These are phyloP conservation scores for Colletotrichum lupini DNA, from an alignment of 2,329 filamentous ascomycete species.

Conservation along the genomic window DNA sequence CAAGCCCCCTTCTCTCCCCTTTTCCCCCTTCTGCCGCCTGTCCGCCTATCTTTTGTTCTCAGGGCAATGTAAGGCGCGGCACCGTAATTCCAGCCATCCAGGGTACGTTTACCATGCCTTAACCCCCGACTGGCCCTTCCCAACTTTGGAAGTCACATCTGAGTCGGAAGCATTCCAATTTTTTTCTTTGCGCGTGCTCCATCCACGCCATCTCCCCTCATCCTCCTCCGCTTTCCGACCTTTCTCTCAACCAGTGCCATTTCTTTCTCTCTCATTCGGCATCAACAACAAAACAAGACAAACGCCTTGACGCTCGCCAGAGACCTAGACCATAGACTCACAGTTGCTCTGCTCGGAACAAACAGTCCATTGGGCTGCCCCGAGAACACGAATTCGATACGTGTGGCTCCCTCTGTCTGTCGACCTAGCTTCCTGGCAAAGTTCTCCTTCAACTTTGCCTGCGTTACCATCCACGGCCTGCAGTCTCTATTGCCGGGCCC, in stretches of 20 bases:
- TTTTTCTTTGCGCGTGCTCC: conserved; percentile 20
- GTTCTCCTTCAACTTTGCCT: conserved; percentile 4
- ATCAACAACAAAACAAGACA: conserved; percentile 1
- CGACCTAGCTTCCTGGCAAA: conserved; percentile 12
- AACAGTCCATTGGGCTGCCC: conserved; percentile 3
- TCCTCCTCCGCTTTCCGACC: conserved; percentile 11
- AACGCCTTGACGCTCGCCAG: neutral
- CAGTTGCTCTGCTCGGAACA: neutral
- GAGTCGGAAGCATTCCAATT: conserved; percentile 23
- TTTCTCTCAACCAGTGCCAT: conserved; percentile 10
- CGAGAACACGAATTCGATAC: conserved; percentile 12
- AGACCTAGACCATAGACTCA: neutral
- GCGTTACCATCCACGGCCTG: neutral
- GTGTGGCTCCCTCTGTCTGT: conserved; percentile 3
- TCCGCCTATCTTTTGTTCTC: conserved; percentile 10
- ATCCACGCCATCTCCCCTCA: conserved; percentile 12
- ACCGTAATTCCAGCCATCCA: conserved; percentile 8
- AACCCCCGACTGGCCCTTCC: conserved; percentile 8
- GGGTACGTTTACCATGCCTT: neutral
- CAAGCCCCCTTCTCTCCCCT: neutral
- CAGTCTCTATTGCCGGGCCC: neutral
- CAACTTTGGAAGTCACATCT: conserved; percentile 16
- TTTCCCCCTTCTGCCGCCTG: neutral
- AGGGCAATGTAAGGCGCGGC: conserved; percentile 14
- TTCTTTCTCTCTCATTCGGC: neutral